Evolutionary conservation across 805 yeast species (phyloP).

Genomic region (Candida tibetensis): DNA sequence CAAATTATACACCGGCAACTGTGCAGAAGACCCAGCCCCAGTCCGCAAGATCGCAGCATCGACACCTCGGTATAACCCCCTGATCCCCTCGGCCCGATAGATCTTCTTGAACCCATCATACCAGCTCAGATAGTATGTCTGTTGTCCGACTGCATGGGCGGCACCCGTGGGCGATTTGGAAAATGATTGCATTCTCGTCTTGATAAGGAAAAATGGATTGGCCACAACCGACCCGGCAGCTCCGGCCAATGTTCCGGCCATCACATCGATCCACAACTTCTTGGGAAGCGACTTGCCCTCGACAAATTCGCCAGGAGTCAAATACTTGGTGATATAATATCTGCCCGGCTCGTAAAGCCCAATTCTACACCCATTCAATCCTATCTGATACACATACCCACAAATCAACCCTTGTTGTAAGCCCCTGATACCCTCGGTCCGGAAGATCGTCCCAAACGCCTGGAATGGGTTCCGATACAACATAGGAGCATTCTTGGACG

Average conservation of each 20-base stretch:
- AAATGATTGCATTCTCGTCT: conserved; percentile 96
- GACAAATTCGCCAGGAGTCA: conserved; percentile 51
- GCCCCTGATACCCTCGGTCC: conserved; percentile 83
- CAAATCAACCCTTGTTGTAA: conserved; percentile 85
- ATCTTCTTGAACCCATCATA: conserved; percentile 67
- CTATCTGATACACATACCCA: conserved; percentile 88
- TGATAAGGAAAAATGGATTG: conserved; percentile 87
- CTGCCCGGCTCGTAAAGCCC: conserved; percentile 93
- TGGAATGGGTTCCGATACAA: conserved; percentile 82
- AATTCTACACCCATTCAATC: conserved; percentile 89
- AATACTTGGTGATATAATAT: conserved; percentile 48
- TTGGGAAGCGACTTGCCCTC: conserved; percentile 38
- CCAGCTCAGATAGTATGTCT: conserved; percentile 76
- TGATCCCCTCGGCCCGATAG: conserved; percentile 63
- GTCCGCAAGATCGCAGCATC: conserved; percentile 94
- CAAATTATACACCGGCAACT: conserved; percentile 83
- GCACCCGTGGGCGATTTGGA: conserved; percentile 46
- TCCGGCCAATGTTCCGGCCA: conserved; percentile 82
- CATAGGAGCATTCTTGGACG: conserved; percentile 45
- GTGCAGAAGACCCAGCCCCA: conserved; percentile 94
- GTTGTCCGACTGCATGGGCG: conserved; percentile 70
- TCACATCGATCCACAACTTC: conserved; percentile 57
- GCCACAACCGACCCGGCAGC: conserved; percentile 86
- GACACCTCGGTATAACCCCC: conserved; percentile 84
- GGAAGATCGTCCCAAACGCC: conserved; percentile 68